Percentiles rank a stretch among this genome's conserved stretches.
These are phyloP conservation scores for Macrocystidia cucumis DNA, from an alignment of 1,284 basidiomycete species.

Conservation along the genomic window DNA sequence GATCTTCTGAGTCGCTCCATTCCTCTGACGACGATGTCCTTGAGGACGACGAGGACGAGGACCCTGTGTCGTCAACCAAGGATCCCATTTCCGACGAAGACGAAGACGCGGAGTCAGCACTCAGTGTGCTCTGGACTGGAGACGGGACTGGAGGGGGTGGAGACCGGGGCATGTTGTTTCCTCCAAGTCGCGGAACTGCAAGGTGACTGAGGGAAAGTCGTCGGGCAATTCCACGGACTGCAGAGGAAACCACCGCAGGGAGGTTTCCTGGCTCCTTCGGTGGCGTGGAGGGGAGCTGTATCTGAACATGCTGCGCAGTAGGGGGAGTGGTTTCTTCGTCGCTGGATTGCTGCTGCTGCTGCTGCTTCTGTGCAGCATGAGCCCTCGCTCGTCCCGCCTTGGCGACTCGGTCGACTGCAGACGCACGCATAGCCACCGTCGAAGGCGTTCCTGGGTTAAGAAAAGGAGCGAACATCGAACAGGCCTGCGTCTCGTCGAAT, in stretches of 20 bases:
- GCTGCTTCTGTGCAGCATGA: slow-evolving; percentile 27
- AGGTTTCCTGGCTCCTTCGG: slow-evolving; percentile 23
- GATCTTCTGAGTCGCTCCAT: slow-evolving; percentile 42
- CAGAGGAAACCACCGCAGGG: slow-evolving; percentile 28
- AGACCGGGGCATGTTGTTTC: slow-evolving; percentile 1
- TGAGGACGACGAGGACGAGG: slow-evolving; percentile 46
- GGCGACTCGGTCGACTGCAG: slow-evolving; percentile 53
- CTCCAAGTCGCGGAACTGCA: slow-evolving; percentile 19
- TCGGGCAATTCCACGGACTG: slow-evolving; percentile 48
- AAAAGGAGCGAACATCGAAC: slow-evolving; percentile 56
- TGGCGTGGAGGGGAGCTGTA: slow-evolving; percentile 29
- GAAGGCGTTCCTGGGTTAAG: slow-evolving; percentile 31
- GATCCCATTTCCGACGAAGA: slow-evolving; percentile 54
- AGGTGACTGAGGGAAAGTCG: slow-evolving; percentile 45
- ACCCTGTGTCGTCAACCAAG: slow-evolving; percentile 55
- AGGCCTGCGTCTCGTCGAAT: slow-evolving; percentile 75
- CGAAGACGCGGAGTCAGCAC: slow-evolving; percentile 34
- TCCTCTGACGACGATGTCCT: slow-evolving; percentile 34
- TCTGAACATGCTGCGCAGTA: slow-evolving; percentile 21
- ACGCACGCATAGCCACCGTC: slow-evolving; percentile 37
- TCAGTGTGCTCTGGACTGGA: slow-evolving; percentile 29
- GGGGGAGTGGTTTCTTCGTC: no score
- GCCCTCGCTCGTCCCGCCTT: slow-evolving; percentile 49
- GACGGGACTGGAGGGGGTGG: slow-evolving; percentile 21
- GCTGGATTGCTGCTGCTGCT: slow-evolving; percentile 6